Percentiles rank a stretch among this genome's conserved stretches.
phyloP scores from a whole-genome alignment of 2,329 filamentous ascomycete species.

The Apiospora pterosperma region DNA sequence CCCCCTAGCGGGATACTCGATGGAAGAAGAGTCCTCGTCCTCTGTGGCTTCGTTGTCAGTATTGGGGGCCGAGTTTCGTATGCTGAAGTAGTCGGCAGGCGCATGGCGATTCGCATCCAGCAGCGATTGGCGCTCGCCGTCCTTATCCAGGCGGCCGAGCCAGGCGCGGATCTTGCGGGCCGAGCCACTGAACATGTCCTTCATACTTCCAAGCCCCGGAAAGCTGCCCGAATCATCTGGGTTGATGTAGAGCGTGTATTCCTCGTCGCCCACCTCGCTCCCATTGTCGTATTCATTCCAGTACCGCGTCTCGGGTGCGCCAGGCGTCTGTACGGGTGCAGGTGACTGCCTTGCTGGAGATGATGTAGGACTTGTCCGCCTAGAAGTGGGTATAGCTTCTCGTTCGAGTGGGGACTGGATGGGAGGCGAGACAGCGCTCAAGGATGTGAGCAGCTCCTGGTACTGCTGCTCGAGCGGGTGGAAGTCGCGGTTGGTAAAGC shows the following conservation, averaged over 20 bases:
- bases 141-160: background rate
- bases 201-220: constrained; percentile 60
- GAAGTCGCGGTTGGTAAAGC: constrained; percentile 68
- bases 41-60: constrained; percentile 29
- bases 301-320: constrained; percentile 25
- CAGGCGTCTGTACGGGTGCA: constrained; percentile 6
- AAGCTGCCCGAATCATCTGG: constrained; percentile 60
- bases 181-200: constrained; percentile 46
- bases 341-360: background rate
- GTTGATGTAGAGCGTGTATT: constrained; percentile 73
- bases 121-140: constrained; percentile 24
- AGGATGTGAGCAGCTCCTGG: constrained; percentile 43
- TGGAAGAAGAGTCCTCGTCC: constrained; percentile 51
- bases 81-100: constrained; percentile 25
- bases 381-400: constrained; percentile 10
- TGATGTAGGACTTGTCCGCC: background rate
- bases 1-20: constrained; percentile 45
- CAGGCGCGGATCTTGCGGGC: constrained; percentile 43
- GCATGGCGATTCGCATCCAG: constrained; percentile 12
- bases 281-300: constrained; percentile 89
- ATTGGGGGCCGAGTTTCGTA: constrained; percentile 11
- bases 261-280: constrained; percentile 60
- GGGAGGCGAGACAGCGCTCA: constrained; percentile 43
- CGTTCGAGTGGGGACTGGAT: constrained; percentile 25
- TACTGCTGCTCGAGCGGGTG: constrained; percentile 46